Evolutionary conservation across 2,329 filamentous ascomycete genomes (phyloP), one percentile per base, ranked within the genome.

Genomic region (Scedosporium dehoogii): DNA sequence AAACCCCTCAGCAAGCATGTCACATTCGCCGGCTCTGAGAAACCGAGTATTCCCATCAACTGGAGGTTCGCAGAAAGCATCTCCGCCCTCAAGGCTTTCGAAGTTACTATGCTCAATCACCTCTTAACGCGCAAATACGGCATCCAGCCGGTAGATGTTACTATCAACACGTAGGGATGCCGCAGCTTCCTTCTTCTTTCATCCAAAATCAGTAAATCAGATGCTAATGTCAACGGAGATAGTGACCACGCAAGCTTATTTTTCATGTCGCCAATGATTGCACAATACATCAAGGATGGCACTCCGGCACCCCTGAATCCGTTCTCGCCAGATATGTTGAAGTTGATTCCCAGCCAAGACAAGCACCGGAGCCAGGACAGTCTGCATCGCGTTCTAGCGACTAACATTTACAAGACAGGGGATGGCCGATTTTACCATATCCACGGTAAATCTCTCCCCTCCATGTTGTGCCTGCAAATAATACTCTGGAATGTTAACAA

Each of bases 51-150:
- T 9, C 79, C 81, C 0, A 79, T 84, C 68, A 82, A 81, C 60
- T 84, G 82, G 81, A 74, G 81, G 2, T 81, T 83, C 59, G 80
- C 81, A 2, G 81, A 84, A 67, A 81, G 79, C 57, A 76, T 81
- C 1, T 74, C 79, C 0, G 71, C 78, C 1, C 65, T 82, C 29
- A 82, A 81, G 66, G 79, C 71, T 1, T 69, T 80, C 18, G 79
- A 82, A 66, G 79, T 78, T 7, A 73, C 74, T 0, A 71, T 81
- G 65, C 65, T 81, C 29, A 77, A 75, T 58, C 71, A 73, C 0
- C 68, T 82, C 9, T 61, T 82, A 6, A 72, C 73, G 58, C 70
- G 71, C n/a, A 81, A 81, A 64, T 82, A 82, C 64, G 69, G 69
- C 0, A 27, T 74, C 3, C 69, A 73, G 14, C 72, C 77, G 0